Conservation (phyloP, 2,329 filamentous ascomycete genomes). For the Aspergillus vadensis region DNA sequence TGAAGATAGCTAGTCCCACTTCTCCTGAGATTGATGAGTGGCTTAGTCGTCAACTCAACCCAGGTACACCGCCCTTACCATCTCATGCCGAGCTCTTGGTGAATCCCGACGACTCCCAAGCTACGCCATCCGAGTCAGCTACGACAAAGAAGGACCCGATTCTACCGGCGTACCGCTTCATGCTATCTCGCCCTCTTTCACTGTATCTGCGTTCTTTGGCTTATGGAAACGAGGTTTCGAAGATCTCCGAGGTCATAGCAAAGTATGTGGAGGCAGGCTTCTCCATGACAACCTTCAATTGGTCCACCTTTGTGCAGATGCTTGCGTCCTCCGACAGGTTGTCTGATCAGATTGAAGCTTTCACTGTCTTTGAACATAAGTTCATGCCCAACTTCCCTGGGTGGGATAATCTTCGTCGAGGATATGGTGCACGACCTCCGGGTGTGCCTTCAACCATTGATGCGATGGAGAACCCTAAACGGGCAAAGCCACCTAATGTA, state of each 20-base stretch:
- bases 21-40: conserved; percentile 35
- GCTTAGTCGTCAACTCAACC: conserved; percentile 16
- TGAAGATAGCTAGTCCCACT: conserved; percentile 44
- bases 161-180: conserved; percentile 48
- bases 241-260: conserved; percentile 55
- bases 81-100: conserved; percentile 9
- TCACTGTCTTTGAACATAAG: conserved; percentile 70
- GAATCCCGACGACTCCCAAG: not conserved
- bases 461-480: conserved; percentile 33
- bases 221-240: conserved; percentile 55
- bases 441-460: conserved; percentile 33
- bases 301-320: conserved; percentile 74
- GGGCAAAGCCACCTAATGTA: conserved; percentile 25
- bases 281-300: conserved; percentile 71
- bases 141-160: conserved; percentile 22
- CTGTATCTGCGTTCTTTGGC: conserved; percentile 57
- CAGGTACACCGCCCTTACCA: conserved; percentile 16
- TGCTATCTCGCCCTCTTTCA: conserved; percentile 53
- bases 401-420: conserved; percentile 56
- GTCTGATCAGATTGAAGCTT: conserved; percentile 61
- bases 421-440: conserved; percentile 33
- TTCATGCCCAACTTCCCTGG: conserved; percentile 80
- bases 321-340: conserved; percentile 64
- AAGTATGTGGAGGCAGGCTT: conserved; percentile 69
- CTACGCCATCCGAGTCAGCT: not conserved